These are phyloP conservation scores for Zymoseptoria passerinii DNA, from an alignment of 2,329 filamentous ascomycete species.

Conservation along the genomic window DNA sequence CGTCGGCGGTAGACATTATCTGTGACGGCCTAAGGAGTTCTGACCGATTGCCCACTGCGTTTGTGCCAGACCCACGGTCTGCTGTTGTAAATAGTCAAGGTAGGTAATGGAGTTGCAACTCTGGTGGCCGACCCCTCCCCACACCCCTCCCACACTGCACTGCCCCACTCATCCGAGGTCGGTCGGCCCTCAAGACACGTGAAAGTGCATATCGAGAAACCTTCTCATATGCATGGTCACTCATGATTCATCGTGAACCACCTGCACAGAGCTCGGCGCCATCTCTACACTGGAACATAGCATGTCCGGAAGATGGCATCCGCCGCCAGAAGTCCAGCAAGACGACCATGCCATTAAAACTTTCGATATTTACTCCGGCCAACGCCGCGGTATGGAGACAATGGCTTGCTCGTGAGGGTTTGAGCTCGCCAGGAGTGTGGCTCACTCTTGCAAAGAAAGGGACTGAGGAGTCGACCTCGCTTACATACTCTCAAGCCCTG, in stretches of 20 bases:
- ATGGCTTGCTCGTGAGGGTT: conserved; percentile 11
- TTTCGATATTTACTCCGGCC: conserved; percentile 12
- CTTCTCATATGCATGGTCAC: too few species aligned
- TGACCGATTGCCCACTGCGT: neutral
- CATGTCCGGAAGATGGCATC: neutral
- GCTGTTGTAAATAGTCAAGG: neutral
- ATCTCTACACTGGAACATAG: neutral
- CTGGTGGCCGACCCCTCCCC: neutral
- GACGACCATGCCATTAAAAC: conserved; percentile 1
- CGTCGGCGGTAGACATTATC: neutral
- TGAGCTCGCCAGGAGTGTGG: conserved; percentile 14
- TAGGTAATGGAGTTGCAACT: neutral
- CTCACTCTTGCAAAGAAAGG: conserved; percentile 20
- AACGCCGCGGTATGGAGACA: conserved; percentile 10
- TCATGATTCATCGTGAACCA: too few species aligned
- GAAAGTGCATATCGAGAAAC: neutral
- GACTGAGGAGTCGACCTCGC: conserved; percentile 25
- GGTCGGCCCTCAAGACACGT: neutral
- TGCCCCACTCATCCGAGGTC: neutral
- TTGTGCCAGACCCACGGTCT: too few species aligned
- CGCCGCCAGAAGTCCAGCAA: too few species aligned
- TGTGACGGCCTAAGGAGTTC: neutral
- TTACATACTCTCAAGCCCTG: conserved; percentile 44
- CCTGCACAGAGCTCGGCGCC: too few species aligned
- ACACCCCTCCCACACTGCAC: neutral